Evolutionary conservation across 495 filamentous ascomycete species (phyloP).

Genomic region (Penicillium pancosmium): DNA sequence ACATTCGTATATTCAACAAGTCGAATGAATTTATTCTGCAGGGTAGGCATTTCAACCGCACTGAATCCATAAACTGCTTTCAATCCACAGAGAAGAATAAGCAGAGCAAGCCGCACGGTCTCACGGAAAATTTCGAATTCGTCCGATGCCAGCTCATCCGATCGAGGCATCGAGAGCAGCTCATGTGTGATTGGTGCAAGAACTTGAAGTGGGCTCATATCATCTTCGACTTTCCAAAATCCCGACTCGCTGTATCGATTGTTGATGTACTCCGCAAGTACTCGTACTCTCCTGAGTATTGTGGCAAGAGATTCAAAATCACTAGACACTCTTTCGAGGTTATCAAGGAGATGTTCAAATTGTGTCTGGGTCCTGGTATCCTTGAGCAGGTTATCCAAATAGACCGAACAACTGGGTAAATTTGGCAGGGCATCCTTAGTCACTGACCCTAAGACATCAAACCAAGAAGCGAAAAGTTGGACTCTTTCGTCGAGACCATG

Average conservation of each 20-base stretch:
- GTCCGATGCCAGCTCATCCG: neutral
- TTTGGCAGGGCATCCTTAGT: constrained; percentile 3
- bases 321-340: neutral
- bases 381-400: neutral
- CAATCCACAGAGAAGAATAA: neutral
- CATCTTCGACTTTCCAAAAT: constrained; percentile 9
- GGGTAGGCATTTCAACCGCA: neutral
- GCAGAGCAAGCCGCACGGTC: constrained; percentile 5
- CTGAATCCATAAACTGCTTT: constrained; percentile 3
- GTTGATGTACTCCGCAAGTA: neutral
- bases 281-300: neutral
- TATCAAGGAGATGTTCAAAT: neutral
- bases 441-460: constrained; percentile 13
- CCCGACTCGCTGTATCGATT: neutral
- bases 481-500: constrained; percentile 11
- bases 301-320: neutral
- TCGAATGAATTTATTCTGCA: constrained; percentile 31
- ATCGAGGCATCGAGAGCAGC: neutral
- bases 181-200: constrained; percentile 1
- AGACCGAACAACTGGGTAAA: neutral
- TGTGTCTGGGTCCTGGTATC: neutral
- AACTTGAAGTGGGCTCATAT: neutral
- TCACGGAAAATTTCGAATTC: neutral
- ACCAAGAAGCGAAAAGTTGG: constrained; percentile 11
- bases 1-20: neutral